These are phyloP conservation scores for Yamadazyma akitaensis DNA, from an alignment of 805 yeast species.

Conservation along the genomic window DNA sequence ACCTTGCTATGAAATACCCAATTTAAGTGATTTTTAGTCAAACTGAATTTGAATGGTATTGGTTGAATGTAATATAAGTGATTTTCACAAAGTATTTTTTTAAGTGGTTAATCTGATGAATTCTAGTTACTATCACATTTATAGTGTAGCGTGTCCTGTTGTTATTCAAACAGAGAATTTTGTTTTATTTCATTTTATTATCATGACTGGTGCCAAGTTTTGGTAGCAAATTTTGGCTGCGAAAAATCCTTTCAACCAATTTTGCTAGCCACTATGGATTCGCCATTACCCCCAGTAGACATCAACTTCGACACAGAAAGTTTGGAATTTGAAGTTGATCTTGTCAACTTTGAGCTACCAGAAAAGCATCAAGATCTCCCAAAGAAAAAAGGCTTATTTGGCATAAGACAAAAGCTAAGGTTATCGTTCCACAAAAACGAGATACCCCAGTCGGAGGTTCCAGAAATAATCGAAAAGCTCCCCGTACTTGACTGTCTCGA, in stretches of 20 bases:
- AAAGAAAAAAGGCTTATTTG: not conserved
- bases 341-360: not conserved
- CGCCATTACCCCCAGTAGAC: not conserved
- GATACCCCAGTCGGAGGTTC: not conserved
- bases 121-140: too few species aligned
- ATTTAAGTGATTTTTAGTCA: too few species aligned
- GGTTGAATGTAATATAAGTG: too few species aligned
- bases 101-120: too few species aligned
- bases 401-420: constrained; percentile 1
- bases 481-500: not conserved
- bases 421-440: not conserved
- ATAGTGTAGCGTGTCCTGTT: too few species aligned
- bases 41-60: too few species aligned
- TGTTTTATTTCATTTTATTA: too few species aligned
- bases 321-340: constrained; percentile 3
- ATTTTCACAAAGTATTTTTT: too few species aligned
- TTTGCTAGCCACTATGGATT: constrained; percentile 1
- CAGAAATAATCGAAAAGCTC: not conserved
- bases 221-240: constrained; percentile 2
- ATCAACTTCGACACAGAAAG: constrained; percentile 7
- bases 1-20: too few species aligned
- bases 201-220: too few species aligned
- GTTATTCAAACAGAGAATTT: too few species aligned
- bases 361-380: not conserved
- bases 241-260: constrained; percentile 2